Conservation (phyloP, 306 rosid species). For the Hylodesmum podocarpum region DNA sequence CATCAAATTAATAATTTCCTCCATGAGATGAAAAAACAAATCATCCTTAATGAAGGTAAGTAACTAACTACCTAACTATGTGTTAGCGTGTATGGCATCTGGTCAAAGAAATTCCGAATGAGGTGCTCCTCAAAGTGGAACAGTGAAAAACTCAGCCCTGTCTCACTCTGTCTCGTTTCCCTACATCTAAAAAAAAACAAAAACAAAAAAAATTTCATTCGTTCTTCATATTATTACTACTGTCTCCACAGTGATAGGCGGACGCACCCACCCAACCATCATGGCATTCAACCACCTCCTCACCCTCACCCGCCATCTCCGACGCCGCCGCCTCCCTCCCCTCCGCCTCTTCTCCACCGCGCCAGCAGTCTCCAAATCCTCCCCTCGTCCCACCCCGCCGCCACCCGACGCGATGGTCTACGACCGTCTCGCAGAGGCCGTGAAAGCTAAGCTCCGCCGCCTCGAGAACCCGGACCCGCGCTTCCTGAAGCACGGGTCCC, state of each 20-base stretch:
- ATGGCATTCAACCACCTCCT: constrained; percentile 74
- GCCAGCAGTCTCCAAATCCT: constrained; percentile 7
- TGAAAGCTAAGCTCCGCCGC: constrained; percentile 50
- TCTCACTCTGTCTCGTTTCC: not conserved
- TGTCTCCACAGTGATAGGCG: not conserved
- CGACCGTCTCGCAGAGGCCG: constrained; percentile 72
- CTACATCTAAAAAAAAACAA: not conserved
- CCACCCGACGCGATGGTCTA: constrained; percentile 72
- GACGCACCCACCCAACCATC: not conserved
- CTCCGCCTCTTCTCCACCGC: not conserved
- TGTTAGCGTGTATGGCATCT: not conserved
- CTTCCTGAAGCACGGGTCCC: constrained; percentile 77
- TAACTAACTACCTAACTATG: too few species aligned
- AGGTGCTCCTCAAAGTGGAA: not conserved
- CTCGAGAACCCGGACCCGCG: constrained; percentile 75
- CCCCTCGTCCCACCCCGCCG: constrained; percentile 58
- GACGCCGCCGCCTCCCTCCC: not conserved
- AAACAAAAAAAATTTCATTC: too few species aligned
- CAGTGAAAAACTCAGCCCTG: not conserved
- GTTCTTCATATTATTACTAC: not conserved
- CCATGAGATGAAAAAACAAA: too few species aligned
- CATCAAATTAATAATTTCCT: too few species aligned
- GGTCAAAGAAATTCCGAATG: constrained; percentile 21
- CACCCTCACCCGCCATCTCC: constrained; percentile 14
- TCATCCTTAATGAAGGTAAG: too few species aligned